Evolutionary conservation across 2,329 filamentous ascomycete genomes (phyloP), one percentile per base, ranked within the genome.

Genomic region (Geosmithia flava): DNA sequence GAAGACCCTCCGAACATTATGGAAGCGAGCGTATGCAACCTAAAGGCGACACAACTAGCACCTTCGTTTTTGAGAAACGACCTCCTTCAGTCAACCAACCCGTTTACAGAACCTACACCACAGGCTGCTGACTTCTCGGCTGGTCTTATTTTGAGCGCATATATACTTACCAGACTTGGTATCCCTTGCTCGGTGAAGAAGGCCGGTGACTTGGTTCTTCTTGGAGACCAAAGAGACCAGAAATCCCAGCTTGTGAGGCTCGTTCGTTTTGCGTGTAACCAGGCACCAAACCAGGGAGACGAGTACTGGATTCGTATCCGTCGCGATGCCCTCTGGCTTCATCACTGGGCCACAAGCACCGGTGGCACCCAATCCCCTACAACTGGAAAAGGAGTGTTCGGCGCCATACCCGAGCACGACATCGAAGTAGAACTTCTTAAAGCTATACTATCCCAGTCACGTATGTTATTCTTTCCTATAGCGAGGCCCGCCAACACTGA

Each of bases 361-460:
- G 53, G 54, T n/a, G 47, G 52, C 19, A 58, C 57, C 19, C 30
- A 23, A 10, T 40, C 45, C 20, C 20, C 17, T 13, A 17, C 15
- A 1, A 1, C n/a, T 8, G 41, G 40, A 5, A 43, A 16, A 10
- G 85, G 85, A 20, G 67, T 84, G 2, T 73, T 83, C 50, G 78
- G 82, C 1, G 74, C 72, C 52, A 67, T 93, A 3, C 65, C 74
- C 15, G 71, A 67, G 48, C 74, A 78, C 6, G 75, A 74, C 10
- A 68, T 91, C 16, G 87, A 93, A 60, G 71, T 72, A 2, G 83
- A 89, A 59, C 73, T 90, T 45, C 65, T 93, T 29, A 87, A 82
- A 56, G 72, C 76, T 0, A 70, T 90, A 20, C 66, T 88, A 2
- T 71, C 73, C 11, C 78, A 76, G 50, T 72, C 70, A 19, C 72